These are phyloP conservation scores for Voacanga thouarsii DNA, from an alignment of 257 asterid species.

Conservation along the genomic window DNA sequence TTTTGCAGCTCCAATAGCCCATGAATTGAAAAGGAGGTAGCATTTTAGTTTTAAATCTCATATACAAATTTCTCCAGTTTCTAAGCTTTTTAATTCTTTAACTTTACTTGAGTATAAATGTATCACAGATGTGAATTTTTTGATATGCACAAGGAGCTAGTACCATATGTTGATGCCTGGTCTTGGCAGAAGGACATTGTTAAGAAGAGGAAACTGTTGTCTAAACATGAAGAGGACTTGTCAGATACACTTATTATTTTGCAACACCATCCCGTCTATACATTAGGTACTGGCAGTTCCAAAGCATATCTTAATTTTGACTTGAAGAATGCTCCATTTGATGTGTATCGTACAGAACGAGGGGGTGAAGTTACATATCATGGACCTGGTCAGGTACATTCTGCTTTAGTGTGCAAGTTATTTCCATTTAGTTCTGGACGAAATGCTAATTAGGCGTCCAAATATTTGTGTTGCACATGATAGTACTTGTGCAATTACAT, in stretches of 20 bases:
- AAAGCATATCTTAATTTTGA: slow-evolving; percentile 45
- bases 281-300: slow-evolving; percentile 77
- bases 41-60: background rate
- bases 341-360: slow-evolving; percentile 70
- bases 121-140: slow-evolving; percentile 50
- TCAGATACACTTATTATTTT: slow-evolving; percentile 62
- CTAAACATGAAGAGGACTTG: slow-evolving; percentile 44
- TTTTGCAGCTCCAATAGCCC: slow-evolving; percentile 8
- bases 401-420: background rate
- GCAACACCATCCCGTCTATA: slow-evolving; percentile 88
- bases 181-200: slow-evolving; percentile 81
- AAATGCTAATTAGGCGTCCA: background rate
- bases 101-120: background rate
- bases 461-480: background rate
- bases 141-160: slow-evolving; percentile 59
- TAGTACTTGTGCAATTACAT: background rate
- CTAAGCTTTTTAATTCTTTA: background rate
- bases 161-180: slow-evolving; percentile 82
- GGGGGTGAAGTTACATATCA: slow-evolving; percentile 98
- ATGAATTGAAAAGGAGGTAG: slow-evolving; percentile 40
- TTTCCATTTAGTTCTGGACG: background rate
- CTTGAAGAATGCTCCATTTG: slow-evolving; percentile 50
- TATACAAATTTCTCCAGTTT: background rate
- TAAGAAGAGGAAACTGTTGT: slow-evolving; percentile 39
- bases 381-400: slow-evolving; percentile 93